Evolutionary conservation across 1,284 basidiomycete species (phyloP), one percentile per base, ranked within the genome.

Genomic region (Rhodotorula sp.): DNA sequence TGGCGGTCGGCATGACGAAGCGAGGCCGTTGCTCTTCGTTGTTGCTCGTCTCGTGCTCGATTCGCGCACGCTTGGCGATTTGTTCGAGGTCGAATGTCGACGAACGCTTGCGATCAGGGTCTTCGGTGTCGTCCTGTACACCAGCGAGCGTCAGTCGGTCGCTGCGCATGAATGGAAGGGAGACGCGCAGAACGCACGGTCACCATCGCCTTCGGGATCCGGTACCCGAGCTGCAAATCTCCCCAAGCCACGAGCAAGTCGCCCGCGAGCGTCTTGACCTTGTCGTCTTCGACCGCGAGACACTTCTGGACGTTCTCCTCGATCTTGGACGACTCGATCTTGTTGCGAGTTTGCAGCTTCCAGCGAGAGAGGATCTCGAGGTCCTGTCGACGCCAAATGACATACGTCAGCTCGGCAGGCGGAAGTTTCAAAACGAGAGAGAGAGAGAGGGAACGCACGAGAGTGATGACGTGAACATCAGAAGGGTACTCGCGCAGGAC

Each of bases 311-410:
- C 87, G 10, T 87, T 85, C 27, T 85, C 81, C 71, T 87, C 85
- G 59, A 96, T 87, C 77, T 87, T 87, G 0, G 91, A 92, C 78
- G 92, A 91, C 70, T 93, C 91, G 47, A 99, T 88, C 82, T 99
- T 99, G 83, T 97, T 97, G 59, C 91, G 87, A 62, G 89, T 89
- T 61, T 92, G 84, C 34, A 97, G 82, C 0, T 92, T 92, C 94
- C 93, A 97, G 51, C 79, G 78, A 15, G 74, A 67, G 84, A 96
- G 87, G 74, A 87, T 88, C 77, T 90, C 86, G 66, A 95, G 81
- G 3, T 87, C 85, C 91, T 93, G 67, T 58, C n/a, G 34, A 10
- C 32, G 29, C 17, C 29, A n/a, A 19, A 47, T 47, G 44, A 34
- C 15, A n/a, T n/a, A 3, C 10, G 30, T 44, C 24, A 59, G 49